phyloP scores from a whole-genome alignment of 1,284 basidiomycete genomes.

The Schizophyllum amplum region DNA sequence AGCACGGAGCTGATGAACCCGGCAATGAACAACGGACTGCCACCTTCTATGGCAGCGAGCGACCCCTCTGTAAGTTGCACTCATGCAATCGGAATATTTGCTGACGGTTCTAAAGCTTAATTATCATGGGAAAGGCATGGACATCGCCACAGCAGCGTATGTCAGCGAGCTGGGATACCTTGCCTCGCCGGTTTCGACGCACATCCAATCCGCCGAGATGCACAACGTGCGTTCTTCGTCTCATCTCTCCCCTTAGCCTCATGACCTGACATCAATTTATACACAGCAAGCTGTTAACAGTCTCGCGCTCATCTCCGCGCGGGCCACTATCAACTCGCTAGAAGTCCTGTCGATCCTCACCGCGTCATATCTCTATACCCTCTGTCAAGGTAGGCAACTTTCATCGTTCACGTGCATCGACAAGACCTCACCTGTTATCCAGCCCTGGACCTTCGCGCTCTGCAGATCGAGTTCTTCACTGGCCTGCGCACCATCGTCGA shows the following conservation, averaged over 20 bases:
- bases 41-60: conserved; percentile 74
- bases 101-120: conserved; percentile 33
- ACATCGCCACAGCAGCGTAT: conserved; percentile 80
- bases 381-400: conserved; percentile 53
- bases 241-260: background rate
- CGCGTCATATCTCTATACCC: conserved; percentile 67
- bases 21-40: conserved; percentile 74
- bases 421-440: background rate
- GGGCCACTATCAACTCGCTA: conserved; percentile 68
- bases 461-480: conserved; percentile 56
- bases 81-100: too few species aligned
- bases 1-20: conserved; percentile 79
- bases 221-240: background rate
- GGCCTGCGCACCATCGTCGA: conserved; percentile 41
- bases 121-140: conserved; percentile 80
- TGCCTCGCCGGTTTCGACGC: conserved; percentile 79
- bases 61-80: conserved; percentile 46
- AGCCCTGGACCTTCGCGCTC: conserved; percentile 70
- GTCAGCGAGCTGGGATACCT: conserved; percentile 76
- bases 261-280: conserved; percentile 35
- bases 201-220: conserved; percentile 61
- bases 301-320: conserved; percentile 71
- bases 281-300: conserved; percentile 18
- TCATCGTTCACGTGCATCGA: background rate
- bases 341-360: conserved; percentile 71